Evolutionary conservation across 495 filamentous ascomycete species (phyloP), one percentile per base, ranked within the genome.

Genomic region (Aspergillus mulundensis): DNA sequence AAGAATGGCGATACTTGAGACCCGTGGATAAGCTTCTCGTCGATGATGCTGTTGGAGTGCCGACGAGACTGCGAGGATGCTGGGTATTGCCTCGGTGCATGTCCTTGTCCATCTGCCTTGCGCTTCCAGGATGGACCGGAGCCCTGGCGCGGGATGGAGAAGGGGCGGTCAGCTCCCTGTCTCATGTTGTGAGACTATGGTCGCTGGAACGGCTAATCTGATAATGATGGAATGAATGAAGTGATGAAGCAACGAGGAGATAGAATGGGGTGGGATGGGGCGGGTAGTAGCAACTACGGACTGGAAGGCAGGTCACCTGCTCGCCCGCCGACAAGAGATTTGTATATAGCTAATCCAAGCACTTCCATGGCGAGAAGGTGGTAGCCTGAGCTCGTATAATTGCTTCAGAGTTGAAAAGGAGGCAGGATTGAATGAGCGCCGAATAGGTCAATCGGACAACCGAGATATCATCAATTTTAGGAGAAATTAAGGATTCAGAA

Each of bases 11-110:
- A 49, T 15, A 43, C 47, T 16, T 64, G 66, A 7, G 71, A 57
- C 15, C 66, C 67, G 45, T 67, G 60, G n/a, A 68, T 58, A 20
- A 70, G 54, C 40, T 32, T 62, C 40, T 70, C 58, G 45, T 72
- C 61, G 34, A 67, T 65, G 30, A 61, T 12, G 10, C 48, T 54
- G 14, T 38, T 58, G 16, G 47, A 43, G 38, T 42, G 56, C 16
- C 34, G 36, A 0, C 48, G 56, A 18, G 34, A 32, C 3, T 52
- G 54, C n/a, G 20, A 32, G 1, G 45, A 16, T 48, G 54, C 19
- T 11, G 39, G 46, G 23, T 39, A 41, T 15, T 39, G 53, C 4
- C 4, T 8, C 25, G 25, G 25, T 36, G 5, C 32, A 11, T 36
- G 7, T 10, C 28, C 28, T 30, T 10, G 32, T 14, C 43, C 20